These are phyloP conservation scores for Neckera pumila DNA, from an alignment of 225 moss, liverwort and hornwort species.

Conservation along the genomic window DNA sequence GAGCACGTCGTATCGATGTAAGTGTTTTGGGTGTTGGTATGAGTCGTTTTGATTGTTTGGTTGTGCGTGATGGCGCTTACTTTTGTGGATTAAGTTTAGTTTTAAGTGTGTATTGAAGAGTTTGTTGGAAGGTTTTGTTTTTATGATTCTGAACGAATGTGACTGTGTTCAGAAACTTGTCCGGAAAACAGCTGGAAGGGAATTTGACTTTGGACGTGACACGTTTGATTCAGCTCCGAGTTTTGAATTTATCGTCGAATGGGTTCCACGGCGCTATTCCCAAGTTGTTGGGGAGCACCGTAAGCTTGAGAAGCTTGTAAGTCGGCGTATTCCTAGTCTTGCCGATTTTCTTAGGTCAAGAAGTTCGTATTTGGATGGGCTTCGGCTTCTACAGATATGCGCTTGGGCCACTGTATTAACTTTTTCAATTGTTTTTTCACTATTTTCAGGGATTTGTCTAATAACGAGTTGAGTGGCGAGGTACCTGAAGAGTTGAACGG, in stretches of 20 bases:
- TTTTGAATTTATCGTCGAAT: slow-evolving; percentile 23
- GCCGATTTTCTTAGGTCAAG: background rate
- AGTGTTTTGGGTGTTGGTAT: background rate
- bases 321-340: background rate
- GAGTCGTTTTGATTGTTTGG: background rate
- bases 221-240: slow-evolving; percentile 8
- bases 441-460: slow-evolving; percentile 3
- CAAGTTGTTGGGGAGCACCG: background rate
- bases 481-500: slow-evolving; percentile 5
- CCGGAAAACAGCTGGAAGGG: slow-evolving; percentile 19
- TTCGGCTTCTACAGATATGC: background rate
- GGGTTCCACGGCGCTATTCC: slow-evolving; percentile 12
- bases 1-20: slow-evolving; percentile 24
- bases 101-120: background rate
- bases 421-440: background rate
- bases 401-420: background rate
- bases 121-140: background rate
- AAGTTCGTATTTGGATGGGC: background rate
- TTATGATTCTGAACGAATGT: background rate
- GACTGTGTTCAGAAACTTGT: slow-evolving; percentile 9
- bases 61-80: background rate
- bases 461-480: slow-evolving; percentile 5
- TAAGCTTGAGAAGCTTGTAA: slow-evolving; percentile 23
- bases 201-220: slow-evolving; percentile 26
- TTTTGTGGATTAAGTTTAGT: background rate